Evolutionary conservation across 176 grass and related monocot species (phyloP).

Genomic region (Rhynchospora tenuis): DNA sequence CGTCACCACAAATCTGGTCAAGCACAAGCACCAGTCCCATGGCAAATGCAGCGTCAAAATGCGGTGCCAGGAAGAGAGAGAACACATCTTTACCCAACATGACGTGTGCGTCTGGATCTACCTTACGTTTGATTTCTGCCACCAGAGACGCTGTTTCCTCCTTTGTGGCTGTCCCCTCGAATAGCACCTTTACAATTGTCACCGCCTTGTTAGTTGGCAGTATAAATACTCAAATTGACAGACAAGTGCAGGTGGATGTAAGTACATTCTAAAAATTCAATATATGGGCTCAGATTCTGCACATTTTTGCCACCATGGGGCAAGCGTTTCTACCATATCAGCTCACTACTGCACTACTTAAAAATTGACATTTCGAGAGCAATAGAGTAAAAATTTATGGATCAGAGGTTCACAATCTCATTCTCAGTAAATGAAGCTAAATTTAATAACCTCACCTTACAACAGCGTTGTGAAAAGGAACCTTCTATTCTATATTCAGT

Average conservation of each 20-base stretch:
- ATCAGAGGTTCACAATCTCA: not conserved
- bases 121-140: slow-evolving; percentile 76
- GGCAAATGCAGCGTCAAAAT: slow-evolving; percentile 73
- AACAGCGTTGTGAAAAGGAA: slow-evolving; percentile 67
- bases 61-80: slow-evolving; percentile 54
- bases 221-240: not conserved
- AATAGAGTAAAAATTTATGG: not conserved
- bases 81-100: slow-evolving; percentile 75
- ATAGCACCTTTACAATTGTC: slow-evolving; percentile 13
- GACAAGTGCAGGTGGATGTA: not conserved
- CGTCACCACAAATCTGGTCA: slow-evolving; percentile 58
- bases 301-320: not conserved
- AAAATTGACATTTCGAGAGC: not conserved
- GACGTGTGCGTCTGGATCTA: slow-evolving; percentile 65
- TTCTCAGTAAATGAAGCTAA: not conserved
- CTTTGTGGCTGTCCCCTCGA: slow-evolving; percentile 7
- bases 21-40: slow-evolving; percentile 90
- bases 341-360: not conserved
- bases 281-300: not conserved
- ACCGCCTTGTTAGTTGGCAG: not conserved
- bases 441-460: slow-evolving; percentile 34
- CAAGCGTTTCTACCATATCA: not conserved
- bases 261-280: not conserved
- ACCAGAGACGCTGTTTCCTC: slow-evolving; percentile 33
- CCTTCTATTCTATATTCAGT: slow-evolving; percentile 75